A percentile compares a stretch with the other conserved stretches of the same genome.
Conservation (phyloP, 805 yeast species). For the Wickerhamiella alocasiicola region DNA sequence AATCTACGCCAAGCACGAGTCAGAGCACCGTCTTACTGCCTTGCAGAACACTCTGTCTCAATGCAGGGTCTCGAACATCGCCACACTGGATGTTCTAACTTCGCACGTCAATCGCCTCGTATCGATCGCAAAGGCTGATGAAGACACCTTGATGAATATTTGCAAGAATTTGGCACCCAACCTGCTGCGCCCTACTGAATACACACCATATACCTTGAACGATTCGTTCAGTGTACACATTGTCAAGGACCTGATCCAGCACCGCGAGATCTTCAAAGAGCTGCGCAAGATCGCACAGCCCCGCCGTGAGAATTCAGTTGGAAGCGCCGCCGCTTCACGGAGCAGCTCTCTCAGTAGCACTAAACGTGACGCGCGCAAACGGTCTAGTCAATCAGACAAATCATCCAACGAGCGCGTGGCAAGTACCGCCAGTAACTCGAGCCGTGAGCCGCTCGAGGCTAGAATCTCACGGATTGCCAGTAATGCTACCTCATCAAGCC, state of each 20-base stretch:
- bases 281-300: slow-evolving; percentile 31
- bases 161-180: slow-evolving; percentile 57
- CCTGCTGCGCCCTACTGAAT: slow-evolving; percentile 41
- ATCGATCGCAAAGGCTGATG: slow-evolving; percentile 32
- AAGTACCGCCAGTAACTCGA: not conserved
- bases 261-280: slow-evolving; percentile 57
- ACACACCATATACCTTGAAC: slow-evolving; percentile 36
- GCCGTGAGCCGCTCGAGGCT: slow-evolving; percentile 13
- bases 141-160: slow-evolving; percentile 29
- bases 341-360: no score
- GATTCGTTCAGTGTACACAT: slow-evolving; percentile 50
- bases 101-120: slow-evolving; percentile 61
- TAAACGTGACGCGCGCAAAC: no score
- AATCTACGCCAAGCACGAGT: slow-evolving; percentile 39
- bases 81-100: slow-evolving; percentile 68
- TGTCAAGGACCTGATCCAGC: slow-evolving; percentile 46
- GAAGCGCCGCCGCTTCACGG: not conserved
- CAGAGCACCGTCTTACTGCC: slow-evolving; percentile 40
- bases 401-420: not conserved
- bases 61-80: slow-evolving; percentile 57
- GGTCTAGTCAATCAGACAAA: not conserved
- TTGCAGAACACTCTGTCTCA: slow-evolving; percentile 54
- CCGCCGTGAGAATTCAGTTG: slow-evolving; percentile 1
- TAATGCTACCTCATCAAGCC: no score
- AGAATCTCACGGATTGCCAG: slow-evolving; percentile 10